Evolutionary conservation across 768 basidiomycete genomes (phyloP).

Genomic region (Collybia sp.): DNA sequence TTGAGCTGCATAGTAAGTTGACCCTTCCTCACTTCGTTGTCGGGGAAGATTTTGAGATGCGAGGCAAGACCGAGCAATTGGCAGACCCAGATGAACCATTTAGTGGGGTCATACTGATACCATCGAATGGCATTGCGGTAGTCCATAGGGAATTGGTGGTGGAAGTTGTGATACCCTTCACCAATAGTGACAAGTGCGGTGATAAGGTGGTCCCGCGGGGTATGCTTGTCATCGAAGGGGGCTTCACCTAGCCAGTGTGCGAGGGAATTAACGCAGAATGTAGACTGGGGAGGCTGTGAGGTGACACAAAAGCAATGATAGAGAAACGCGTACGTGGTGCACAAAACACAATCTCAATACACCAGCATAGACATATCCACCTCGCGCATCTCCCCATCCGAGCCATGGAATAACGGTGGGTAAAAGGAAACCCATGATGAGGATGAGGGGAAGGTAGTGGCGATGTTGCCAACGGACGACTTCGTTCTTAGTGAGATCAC

Average conservation of each 20-base stretch:
- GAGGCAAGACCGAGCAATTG: slow-evolving; percentile 60
- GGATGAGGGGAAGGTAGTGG: slow-evolving; percentile 66
- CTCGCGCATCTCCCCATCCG: slow-evolving; percentile 80
- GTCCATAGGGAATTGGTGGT: slow-evolving; percentile 96
- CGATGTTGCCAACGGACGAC: slow-evolving; percentile 87
- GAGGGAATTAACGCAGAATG: slow-evolving; percentile 95
- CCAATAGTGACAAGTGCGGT: slow-evolving; percentile 91
- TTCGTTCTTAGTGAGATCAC: slow-evolving; percentile 75
- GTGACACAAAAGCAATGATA: slow-evolving; percentile 4
- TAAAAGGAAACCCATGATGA: slow-evolving; percentile 65
- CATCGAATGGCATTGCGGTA: slow-evolving; percentile 95
- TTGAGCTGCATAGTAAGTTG: slow-evolving; percentile 94
- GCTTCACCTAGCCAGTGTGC: slow-evolving; percentile 95
- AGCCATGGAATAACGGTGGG: slow-evolving; percentile 78
- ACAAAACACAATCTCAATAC: slow-evolving; percentile 78
- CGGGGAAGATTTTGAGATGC: slow-evolving; percentile 62
- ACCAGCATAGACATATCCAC: slow-evolving; percentile 85
- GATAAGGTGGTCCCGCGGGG: slow-evolving; percentile 83
- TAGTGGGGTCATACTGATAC: slow-evolving; percentile 92
- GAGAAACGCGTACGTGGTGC: slow-evolving; percentile 63
- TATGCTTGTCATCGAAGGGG: slow-evolving; percentile 94
- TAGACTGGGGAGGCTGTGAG: slow-evolving; percentile 53
- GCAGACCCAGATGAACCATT: slow-evolving; percentile 81
- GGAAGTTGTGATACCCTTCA: slow-evolving; percentile 98
- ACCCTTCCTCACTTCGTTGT: slow-evolving; percentile 74